phyloP scores from a whole-genome alignment of 2,329 filamentous ascomycete genomes.

The Xylariomycetidae sp. region DNA sequence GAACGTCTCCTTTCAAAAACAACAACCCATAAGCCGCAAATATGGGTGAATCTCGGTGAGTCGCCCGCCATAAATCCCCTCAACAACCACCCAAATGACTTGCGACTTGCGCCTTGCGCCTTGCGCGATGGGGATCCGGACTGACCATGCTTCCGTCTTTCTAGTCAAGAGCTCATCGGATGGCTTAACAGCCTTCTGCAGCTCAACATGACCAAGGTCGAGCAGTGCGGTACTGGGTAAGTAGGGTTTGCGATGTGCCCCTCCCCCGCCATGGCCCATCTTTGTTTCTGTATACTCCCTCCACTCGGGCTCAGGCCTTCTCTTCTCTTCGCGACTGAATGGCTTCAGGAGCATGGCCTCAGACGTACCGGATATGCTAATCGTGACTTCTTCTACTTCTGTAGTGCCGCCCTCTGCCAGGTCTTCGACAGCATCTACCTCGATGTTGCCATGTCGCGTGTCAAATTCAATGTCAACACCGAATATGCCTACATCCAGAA shows the following conservation, averaged over 20 bases:
- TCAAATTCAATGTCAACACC: constrained; percentile 97
- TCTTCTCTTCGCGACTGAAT: too few relatives aligned
- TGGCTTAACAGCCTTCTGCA: constrained; percentile 98
- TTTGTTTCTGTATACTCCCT: too few relatives aligned
- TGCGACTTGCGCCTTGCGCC: too few relatives aligned
- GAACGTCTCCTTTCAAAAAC: too few relatives aligned
- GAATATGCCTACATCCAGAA: constrained; percentile 98
- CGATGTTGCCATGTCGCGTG: constrained; percentile 89
- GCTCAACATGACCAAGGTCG: constrained; percentile 97
- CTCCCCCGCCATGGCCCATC: constrained; percentile 22
- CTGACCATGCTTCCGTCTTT: too few relatives aligned
- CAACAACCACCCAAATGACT: too few relatives aligned
- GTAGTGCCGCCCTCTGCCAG: constrained; percentile 90
- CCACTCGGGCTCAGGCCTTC: too few relatives aligned
- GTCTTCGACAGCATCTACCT: constrained; percentile 97
- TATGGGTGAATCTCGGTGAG: too few relatives aligned
- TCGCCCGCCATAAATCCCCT: too few relatives aligned
- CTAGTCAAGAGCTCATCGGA: constrained; percentile 88
- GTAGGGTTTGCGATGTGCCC: constrained; percentile 35
- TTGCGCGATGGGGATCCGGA: too few relatives aligned
- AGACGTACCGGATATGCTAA: constrained; percentile 1
- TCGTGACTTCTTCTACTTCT: constrained; percentile 6
- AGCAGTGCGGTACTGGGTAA: constrained; percentile 98
- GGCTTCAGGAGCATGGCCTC: too few relatives aligned
- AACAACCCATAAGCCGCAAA: too few relatives aligned